Evolutionary conservation across 352 stramenopile species (phyloP), one percentile per base, ranked within the genome.

Genomic region (Achlya hypogyna): DNA sequence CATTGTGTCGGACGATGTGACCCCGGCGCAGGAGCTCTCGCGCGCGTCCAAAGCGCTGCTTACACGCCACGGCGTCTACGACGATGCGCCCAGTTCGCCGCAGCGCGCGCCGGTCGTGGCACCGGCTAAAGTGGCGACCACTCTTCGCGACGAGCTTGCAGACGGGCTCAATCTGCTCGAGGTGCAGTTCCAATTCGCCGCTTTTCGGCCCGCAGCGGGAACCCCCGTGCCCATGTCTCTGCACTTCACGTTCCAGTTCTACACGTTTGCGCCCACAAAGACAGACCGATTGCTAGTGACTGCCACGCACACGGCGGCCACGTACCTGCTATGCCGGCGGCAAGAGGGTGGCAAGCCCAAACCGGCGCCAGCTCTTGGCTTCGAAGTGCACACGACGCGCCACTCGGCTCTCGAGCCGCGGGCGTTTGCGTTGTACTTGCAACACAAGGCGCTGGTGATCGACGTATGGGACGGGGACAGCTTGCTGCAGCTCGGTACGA

Each of bases 211-310:
- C n/a, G 22, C 65, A 25, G 65, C 56, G 5, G 56, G 63, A 23
- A 64, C 69, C 1, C 9, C 28, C 5, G 32, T 60, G 0, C 85
- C 85, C 4, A 56, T 63, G 27, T 76, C 82, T 4, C 65, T 97
- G 40, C 96, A 96, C 64, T 96, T 96, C 59, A 95, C 84, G 28
- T 97, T 94, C 69, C 90, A 97, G 73, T 97, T 98, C 65, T 98
- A 97, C 71, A 89, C 76, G 8, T 96, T 89, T 32, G 34, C 77
- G 23, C 88, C 92, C 2, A 97, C 89, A 14, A 73, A 89, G 31
- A 97, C 92, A 0, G 92, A 98, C 71, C 75, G 74, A 1, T 53
- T 92, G 12, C 72, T 81, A 4, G 73, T 93, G 0, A 88, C 79
- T 38, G 80, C 86, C 31, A 75, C 77, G 0, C 84, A 84, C 18